A percentile compares a stretch with the other conserved stretches of the same genome.
phyloP scores from a whole-genome alignment of 1,139 yeast species.

The Debaryomyces coudertii region DNA sequence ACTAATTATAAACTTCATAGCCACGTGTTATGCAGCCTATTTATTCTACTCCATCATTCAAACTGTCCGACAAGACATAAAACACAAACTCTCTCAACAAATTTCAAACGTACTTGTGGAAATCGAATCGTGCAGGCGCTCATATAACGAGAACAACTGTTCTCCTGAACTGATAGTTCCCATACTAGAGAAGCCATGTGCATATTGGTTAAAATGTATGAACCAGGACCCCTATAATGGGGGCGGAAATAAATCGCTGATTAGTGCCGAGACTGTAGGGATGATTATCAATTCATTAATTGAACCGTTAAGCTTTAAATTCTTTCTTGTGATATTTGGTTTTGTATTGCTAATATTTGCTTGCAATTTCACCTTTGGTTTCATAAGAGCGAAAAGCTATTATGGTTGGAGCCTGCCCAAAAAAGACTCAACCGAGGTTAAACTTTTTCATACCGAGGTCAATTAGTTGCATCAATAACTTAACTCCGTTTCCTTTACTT shows the following conservation, averaged over 20 bases:
- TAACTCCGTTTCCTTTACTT: not conserved
- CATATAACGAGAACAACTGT: constrained; percentile 59
- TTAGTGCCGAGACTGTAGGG: constrained; percentile 68
- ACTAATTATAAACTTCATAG: constrained; percentile 47
- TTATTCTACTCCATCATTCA: constrained; percentile 45
- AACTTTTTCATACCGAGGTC: not conserved
- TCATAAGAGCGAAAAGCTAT: constrained; percentile 47
- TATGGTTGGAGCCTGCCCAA: constrained; percentile 30
- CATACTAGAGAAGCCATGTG: constrained; percentile 58
- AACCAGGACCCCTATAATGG: constrained; percentile 50
- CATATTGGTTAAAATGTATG: constrained; percentile 67
- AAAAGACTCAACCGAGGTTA: not conserved
- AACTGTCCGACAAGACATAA: constrained; percentile 57
- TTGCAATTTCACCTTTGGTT: constrained; percentile 48
- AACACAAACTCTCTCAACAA: constrained; percentile 46
- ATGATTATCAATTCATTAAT: constrained; percentile 62
- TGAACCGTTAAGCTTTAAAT: constrained; percentile 64
- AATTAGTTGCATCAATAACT: not conserved
- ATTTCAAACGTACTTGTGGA: constrained; percentile 40
- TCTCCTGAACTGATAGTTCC: constrained; percentile 60
- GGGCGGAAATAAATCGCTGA: constrained; percentile 47
- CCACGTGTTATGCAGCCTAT: constrained; percentile 46
- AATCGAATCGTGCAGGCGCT: constrained; percentile 51
- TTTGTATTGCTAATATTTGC: constrained; percentile 34
- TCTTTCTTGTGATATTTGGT: constrained; percentile 46